Evolutionary conservation across 352 stramenopile species (phyloP), one percentile per base, ranked within the genome.

Genomic region (Globisporangium cystogenes): DNA sequence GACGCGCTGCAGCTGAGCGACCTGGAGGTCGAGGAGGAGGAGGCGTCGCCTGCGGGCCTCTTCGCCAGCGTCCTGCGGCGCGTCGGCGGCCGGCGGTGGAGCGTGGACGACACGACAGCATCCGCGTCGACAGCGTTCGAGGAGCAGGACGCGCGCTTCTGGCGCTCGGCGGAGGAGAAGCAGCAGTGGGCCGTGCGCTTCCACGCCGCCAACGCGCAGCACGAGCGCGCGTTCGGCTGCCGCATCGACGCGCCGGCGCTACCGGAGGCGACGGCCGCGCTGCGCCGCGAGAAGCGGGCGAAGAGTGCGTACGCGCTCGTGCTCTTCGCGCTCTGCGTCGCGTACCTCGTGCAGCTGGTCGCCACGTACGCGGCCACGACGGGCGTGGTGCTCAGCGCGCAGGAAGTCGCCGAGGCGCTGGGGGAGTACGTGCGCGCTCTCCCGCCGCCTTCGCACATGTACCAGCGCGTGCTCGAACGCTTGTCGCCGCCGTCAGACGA

Each of bases 311-410:
- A 64, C 35, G 46, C 46, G 16, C 36, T 71, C 24, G 52, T 69
- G 43, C 45, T 74, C 29, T 47, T 71, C 18, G 62, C 40, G n/a
- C 37, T 74, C 15, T 57, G 47, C 14, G 45, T 59, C 20, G 59
- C 46, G 36, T 74, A 71, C 21, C 29, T 68, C 7, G 45, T 64
- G 14, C 66, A 65, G n/a, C 23, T 74, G 44, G 29, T 70, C 10
- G 48, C 24, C 16, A 39, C 49, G n/a, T 62, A 47, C n/a, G 37
- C 56, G 20, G 20, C 51, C 1, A 35, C 41, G 3, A 1, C 40
- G 0, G 36, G 21, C 23, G 11, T 24, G 23, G 42, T 56, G n/a
- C 29, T 29, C 20, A 48, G 31, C 7, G 16, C 46, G 2, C 21
- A 36, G 12, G 51, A 47, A 7, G 24, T 48, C 6, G 36, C 24